Evolutionary conservation across 371 early-diverging fungal species (phyloP).

Genomic region (Capniomyces stellatus): DNA sequence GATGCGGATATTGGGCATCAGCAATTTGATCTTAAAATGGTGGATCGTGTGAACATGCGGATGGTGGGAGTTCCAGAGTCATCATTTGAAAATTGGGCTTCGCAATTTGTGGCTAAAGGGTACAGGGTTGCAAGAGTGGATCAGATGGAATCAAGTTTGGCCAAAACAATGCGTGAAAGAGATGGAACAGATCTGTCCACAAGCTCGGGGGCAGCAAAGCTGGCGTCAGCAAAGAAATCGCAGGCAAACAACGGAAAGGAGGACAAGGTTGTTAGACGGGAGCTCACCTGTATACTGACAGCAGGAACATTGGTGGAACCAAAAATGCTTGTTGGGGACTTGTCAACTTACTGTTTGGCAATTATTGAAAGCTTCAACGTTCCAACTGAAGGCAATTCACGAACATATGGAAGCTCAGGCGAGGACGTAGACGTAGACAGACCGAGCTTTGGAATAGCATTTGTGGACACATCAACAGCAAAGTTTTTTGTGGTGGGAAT

Average conservation of each 20-base stretch:
- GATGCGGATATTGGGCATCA: slow-evolving; percentile 98
- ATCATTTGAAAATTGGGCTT: slow-evolving; percentile 90
- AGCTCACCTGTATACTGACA: slow-evolving; percentile 86
- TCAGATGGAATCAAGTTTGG: slow-evolving; percentile 93
- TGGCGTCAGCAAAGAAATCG: slow-evolving; percentile 8
- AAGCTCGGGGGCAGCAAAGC: slow-evolving; percentile 8
- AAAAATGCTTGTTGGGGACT: slow-evolving; percentile 64
- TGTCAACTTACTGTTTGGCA: slow-evolving; percentile 83
- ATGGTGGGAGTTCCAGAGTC: slow-evolving; percentile 99
- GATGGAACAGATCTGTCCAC: slow-evolving; percentile 12
- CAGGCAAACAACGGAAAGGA: slow-evolving; percentile 19
- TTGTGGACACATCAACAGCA: slow-evolving; percentile 92
- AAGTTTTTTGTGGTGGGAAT: slow-evolving; percentile 56
- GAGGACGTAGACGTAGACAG: slow-evolving; percentile 1
- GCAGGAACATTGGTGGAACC: slow-evolving; percentile 89
- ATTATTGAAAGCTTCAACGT: slow-evolving; percentile 38
- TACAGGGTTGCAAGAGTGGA: slow-evolving; percentile 97
- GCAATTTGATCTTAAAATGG: slow-evolving; percentile 91
- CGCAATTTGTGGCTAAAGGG: slow-evolving; percentile 92
- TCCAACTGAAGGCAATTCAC: not conserved
- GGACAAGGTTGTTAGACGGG: slow-evolving; percentile 86
- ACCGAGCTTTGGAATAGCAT: slow-evolving; percentile 54
- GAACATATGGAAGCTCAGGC: no score
- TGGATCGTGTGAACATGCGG: slow-evolving; percentile 96
- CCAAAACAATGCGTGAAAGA: slow-evolving; percentile 86